phyloP scores from a whole-genome alignment of 2,329 filamentous ascomycete species.

The Grosmannia penicillata region DNA sequence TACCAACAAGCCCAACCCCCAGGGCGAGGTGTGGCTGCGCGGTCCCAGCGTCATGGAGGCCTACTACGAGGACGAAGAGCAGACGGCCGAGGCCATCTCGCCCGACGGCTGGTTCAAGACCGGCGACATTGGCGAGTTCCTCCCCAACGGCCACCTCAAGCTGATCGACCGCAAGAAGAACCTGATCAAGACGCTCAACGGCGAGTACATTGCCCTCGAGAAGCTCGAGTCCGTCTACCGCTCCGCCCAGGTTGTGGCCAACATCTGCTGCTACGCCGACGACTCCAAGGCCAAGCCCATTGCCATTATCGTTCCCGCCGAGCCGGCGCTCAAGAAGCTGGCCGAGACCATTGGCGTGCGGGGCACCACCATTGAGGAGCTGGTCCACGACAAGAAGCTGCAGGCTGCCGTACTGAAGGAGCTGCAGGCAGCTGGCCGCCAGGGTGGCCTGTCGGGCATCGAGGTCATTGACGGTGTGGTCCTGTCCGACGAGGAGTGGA shows the following conservation, averaged over 20 bases:
- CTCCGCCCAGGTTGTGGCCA: slow-evolving; percentile 32
- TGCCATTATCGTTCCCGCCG: slow-evolving; percentile 40
- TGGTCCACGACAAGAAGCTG: slow-evolving; percentile 53
- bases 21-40: slow-evolving; percentile 82
- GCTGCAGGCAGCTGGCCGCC: slow-evolving; percentile 44
- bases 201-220: slow-evolving; percentile 73
- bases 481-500: slow-evolving; percentile 61
- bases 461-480: slow-evolving; percentile 61
- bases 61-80: slow-evolving; percentile 66
- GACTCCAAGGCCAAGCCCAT: slow-evolving; percentile 34
- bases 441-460: slow-evolving; percentile 48
- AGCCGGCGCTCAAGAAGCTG: slow-evolving; percentile 39
- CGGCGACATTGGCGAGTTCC: slow-evolving; percentile 70
- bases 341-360: slow-evolving; percentile 25
- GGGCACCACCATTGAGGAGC: slow-evolving; percentile 46
- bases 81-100: slow-evolving; percentile 56
- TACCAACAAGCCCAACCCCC: slow-evolving; percentile 59
- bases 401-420: slow-evolving; percentile 48
- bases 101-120: slow-evolving; percentile 79
- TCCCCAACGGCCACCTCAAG: slow-evolving; percentile 53
- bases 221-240: slow-evolving; percentile 46
- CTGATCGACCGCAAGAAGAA: slow-evolving; percentile 85
- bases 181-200: slow-evolving; percentile 67
- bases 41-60: slow-evolving; percentile 55
- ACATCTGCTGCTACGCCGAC: slow-evolving; percentile 42